These are phyloP conservation scores for Coemansia umbellata DNA, from an alignment of 192 early-diverging fungal species.

Conservation along the genomic window DNA sequence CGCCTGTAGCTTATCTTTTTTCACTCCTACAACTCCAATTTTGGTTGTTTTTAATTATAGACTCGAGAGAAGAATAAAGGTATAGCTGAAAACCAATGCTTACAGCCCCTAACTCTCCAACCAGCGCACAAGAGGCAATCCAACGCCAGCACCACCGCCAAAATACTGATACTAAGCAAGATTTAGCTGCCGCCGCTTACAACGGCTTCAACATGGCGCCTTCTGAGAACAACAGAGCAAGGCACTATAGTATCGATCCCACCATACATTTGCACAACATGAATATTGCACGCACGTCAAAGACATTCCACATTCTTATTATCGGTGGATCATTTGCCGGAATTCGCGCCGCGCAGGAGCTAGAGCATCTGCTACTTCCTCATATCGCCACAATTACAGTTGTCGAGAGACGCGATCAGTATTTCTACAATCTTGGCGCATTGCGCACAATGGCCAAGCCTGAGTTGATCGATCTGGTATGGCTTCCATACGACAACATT, in stretches of 20 bases:
- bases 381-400: conserved; percentile 47
- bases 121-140: background rate
- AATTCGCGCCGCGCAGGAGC: conserved; percentile 49
- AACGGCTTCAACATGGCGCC: background rate
- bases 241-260: conserved; percentile 8
- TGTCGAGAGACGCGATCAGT: conserved; percentile 49
- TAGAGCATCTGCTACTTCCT: conserved; percentile 31
- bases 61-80: no score
- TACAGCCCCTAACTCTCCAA: background rate
- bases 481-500: conserved; percentile 48
- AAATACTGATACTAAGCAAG: background rate
- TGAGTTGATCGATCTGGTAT: conserved; percentile 42
- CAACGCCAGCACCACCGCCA: background rate
- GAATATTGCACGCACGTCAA: conserved; percentile 48
- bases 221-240: background rate
- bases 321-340: conserved; percentile 52
- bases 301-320: conserved; percentile 52
- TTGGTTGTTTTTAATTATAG: no score
- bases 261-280: conserved; percentile 18
- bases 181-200: background rate
- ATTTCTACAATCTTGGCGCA: conserved; percentile 48
- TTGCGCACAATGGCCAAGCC: conserved; percentile 47
- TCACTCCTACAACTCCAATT: no score
- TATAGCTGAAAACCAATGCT: no score
- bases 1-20: no score